Conservation (phyloP, 805 yeast species). For the Pichia rugopelliculosa region DNA sequence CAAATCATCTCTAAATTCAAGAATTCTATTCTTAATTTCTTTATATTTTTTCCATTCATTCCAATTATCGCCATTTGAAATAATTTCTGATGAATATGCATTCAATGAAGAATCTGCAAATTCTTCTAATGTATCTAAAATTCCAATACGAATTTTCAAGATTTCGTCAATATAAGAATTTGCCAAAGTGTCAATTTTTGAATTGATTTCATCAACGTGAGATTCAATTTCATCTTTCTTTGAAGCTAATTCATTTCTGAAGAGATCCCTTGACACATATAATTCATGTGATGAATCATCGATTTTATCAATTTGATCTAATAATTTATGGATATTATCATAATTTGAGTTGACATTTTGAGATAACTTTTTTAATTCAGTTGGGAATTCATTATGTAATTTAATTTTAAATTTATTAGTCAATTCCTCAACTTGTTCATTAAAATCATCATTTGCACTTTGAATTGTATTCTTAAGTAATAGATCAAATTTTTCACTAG, state of each 20-base stretch:
- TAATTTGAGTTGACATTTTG: constrained; percentile 21
- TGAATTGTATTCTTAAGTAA: constrained; percentile 32
- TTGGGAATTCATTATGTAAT: constrained; percentile 28
- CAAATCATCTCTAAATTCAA: constrained; percentile 48
- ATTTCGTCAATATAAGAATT: constrained; percentile 28
- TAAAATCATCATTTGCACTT: constrained; percentile 34
- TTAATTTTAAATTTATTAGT: constrained; percentile 23
- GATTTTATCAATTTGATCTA: constrained; percentile 21
- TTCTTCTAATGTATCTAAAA: constrained; percentile 64
- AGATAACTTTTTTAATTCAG: constrained; percentile 29
- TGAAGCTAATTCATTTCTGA: constrained; percentile 36
- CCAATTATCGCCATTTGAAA: constrained; percentile 39
- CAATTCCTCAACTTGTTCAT: constrained; percentile 28
- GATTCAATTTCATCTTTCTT: constrained; percentile 26
- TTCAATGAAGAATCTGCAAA: constrained; percentile 61
- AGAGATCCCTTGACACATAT: constrained; percentile 39
- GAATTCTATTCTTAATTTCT: constrained; percentile 45
- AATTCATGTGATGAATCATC: constrained; percentile 8
- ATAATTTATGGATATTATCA: constrained; percentile 21
- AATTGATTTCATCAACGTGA: constrained; percentile 25
- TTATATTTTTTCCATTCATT: constrained; percentile 57
- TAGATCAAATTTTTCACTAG: constrained; percentile 22
- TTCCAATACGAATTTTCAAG: constrained; percentile 30
- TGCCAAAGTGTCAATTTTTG: not conserved
- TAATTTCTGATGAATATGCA: constrained; percentile 57